Evolutionary conservation across 1,284 basidiomycete genomes (phyloP).

Genomic region (Amylostereum chailletii): DNA sequence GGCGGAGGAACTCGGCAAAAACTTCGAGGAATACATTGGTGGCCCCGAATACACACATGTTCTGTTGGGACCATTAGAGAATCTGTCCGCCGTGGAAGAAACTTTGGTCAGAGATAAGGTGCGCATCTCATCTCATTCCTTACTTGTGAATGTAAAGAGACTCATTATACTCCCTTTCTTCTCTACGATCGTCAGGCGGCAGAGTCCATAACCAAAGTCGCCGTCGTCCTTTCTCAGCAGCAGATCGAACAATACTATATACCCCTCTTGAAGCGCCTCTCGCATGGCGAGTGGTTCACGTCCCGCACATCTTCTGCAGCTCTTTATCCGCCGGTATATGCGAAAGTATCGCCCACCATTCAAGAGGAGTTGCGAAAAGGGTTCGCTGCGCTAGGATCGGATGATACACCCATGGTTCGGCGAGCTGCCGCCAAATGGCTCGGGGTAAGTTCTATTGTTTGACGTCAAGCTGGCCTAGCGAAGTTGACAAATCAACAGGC

Average conservation of each 20-base stretch:
- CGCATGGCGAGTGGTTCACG: slow-evolving; percentile 99
- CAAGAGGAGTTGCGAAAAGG: slow-evolving; percentile 90
- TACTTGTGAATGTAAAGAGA: not conserved
- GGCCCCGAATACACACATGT: slow-evolving; percentile 86
- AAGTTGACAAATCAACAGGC: slow-evolving; percentile 35
- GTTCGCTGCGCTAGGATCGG: slow-evolving; percentile 77
- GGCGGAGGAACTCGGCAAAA: slow-evolving; percentile 91
- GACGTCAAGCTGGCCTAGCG: slow-evolving; percentile 4
- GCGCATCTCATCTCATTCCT: slow-evolving; percentile 13
- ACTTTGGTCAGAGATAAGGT: slow-evolving; percentile 98
- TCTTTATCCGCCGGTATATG: slow-evolving; percentile 90
- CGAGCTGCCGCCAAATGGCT: slow-evolving; percentile 95
- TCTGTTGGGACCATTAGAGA: slow-evolving; percentile 89
- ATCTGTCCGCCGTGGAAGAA: slow-evolving; percentile 95
- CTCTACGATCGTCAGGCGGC: slow-evolving; percentile 57
- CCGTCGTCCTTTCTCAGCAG: slow-evolving; percentile 65
- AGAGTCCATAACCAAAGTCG: slow-evolving; percentile 93
- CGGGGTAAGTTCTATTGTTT: slow-evolving; percentile 53
- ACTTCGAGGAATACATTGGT: slow-evolving; percentile 92
- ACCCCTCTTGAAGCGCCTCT: slow-evolving; percentile 84
- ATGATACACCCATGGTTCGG: slow-evolving; percentile 99
- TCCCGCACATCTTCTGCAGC: slow-evolving; percentile 94
- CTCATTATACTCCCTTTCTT: not conserved
- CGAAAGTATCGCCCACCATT: slow-evolving; percentile 60
- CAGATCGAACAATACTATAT: slow-evolving; percentile 92